Percentiles rank a stretch among this genome's conserved stretches.
phyloP scores from a whole-genome alignment of 2,329 filamentous ascomycete species.

The Cladosporium sp. region DNA sequence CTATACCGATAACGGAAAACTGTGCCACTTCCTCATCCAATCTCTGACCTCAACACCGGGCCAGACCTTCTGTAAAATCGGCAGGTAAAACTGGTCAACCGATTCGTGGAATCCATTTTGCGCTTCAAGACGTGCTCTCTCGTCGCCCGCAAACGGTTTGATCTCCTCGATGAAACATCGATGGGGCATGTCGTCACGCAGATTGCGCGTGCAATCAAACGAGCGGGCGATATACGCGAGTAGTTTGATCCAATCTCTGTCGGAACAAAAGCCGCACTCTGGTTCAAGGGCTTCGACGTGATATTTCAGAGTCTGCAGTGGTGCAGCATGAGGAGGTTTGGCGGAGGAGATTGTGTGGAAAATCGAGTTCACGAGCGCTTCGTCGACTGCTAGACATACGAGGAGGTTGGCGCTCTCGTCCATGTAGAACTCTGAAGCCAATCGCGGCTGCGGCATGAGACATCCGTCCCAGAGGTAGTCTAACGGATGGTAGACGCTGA shows the following conservation, averaged over 20 bases:
- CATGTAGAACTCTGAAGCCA: neutral
- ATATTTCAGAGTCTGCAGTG: neutral
- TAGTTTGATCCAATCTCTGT: neutral
- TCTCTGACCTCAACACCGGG: slow-evolving; percentile 4
- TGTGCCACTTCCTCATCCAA: slow-evolving; percentile 7
- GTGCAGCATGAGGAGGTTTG: neutral
- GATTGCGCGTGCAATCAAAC: neutral
- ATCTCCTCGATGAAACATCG: neutral
- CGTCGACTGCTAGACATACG: neutral
- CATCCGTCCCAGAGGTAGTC: neutral
- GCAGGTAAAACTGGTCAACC: neutral
- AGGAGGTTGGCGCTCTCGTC: neutral
- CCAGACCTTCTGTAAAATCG: slow-evolving; percentile 3
- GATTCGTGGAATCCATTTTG: neutral
- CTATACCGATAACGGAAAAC: neutral
- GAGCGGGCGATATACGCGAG: neutral
- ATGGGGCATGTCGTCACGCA: neutral
- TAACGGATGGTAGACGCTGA: neutral
- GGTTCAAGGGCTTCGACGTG: neutral
- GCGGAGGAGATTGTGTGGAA: neutral
- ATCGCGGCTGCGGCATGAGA: neutral
- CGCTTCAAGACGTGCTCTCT: neutral
- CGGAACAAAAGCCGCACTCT: neutral
- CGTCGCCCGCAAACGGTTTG: neutral
- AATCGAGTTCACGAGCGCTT: neutral